A percentile compares a stretch with the other conserved stretches of the same genome.
Conservation (phyloP, 192 early-diverging fungal genomes). For the Linnemannia exigua region DNA sequence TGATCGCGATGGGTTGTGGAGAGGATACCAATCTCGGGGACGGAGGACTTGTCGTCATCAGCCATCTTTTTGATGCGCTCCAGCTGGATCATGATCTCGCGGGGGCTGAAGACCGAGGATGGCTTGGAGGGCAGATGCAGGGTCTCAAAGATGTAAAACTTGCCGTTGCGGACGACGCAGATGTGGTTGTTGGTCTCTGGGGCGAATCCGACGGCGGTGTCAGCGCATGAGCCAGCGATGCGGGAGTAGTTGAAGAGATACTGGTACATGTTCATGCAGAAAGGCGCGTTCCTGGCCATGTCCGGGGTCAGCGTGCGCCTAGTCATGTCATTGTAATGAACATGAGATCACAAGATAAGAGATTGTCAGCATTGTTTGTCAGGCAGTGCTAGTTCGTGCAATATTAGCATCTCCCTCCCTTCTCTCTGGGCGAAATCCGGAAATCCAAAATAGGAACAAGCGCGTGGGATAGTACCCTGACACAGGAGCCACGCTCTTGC, state of each 20-base stretch:
- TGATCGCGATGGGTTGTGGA: slow-evolving; percentile 69
- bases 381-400: too few species aligned
- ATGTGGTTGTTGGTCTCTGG: slow-evolving; percentile 78
- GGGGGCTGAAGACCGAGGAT: slow-evolving; percentile 45
- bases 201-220: slow-evolving; percentile 75
- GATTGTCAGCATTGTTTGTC: background rate
- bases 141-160: slow-evolving; percentile 80
- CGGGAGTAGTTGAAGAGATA: slow-evolving; percentile 88
- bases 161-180: slow-evolving; percentile 80
- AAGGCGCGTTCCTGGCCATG: slow-evolving; percentile 73
- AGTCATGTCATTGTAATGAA: too few species aligned
- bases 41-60: slow-evolving; percentile 60
- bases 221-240: slow-evolving; percentile 75
- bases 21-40: slow-evolving; percentile 70
- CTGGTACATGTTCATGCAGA: slow-evolving; percentile 89
- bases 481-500: slow-evolving; percentile 9
- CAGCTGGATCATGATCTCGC: slow-evolving; percentile 69
- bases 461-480: slow-evolving; percentile 29
- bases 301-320: slow-evolving; percentile 78
- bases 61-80: slow-evolving; percentile 76
- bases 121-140: slow-evolving; percentile 61
- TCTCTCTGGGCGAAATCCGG: slow-evolving; percentile 66
- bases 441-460: slow-evolving; percentile 40
- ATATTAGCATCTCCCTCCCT: background rate
- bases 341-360: slow-evolving; percentile 35